Evolutionary conservation across 1,139 yeast genomes (phyloP), one percentile per base, ranked within the genome.

Genomic region (Yamadazyma aaseri): DNA sequence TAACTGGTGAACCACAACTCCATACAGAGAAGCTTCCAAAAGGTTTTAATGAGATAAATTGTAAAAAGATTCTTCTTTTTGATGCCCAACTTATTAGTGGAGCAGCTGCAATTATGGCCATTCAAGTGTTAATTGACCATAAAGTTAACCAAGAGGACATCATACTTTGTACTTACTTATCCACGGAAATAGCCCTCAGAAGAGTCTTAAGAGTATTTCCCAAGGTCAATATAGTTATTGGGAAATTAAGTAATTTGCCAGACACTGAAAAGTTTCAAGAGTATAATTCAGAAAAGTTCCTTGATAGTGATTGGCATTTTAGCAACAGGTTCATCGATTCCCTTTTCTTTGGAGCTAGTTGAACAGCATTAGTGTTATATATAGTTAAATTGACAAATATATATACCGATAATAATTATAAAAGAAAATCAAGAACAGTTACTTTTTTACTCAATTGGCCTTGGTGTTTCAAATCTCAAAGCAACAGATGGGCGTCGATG

Each of bases 51-150:
- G 23, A 12, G 4, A 17, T 41, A 1, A 81, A 86, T 1, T 38
- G 48, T 27, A 66, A 69, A 33, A 76, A 73, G 44, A 77, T 86
- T 1, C 59, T 92, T 24, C 60, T 92, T 31, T 76, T 86, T 51
- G 97, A 92, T 53, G 85, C 96, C 0, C 97, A 90, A 55, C 71
- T 87, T 32, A 82, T 87, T 17, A 82, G 95, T 29, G 98, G 97
- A 2, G 95, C 96, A 0, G 96, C 96, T 0, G 81, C 90, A 3
- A 85, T 87, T 32, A 92, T 92, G 97, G 96, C 97, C 0, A 77
- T 87, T 29, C 94, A 89, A 48, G 90, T 92, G 4, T 64, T 92
- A 38, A 49, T 85, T 12, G 97, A 92, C 54, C 95, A 90, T 54
- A 83, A 81, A 12, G 81, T 86, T n/a, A 49, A 56, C 5, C 72